Conservation (phyloP, 495 filamentous ascomycete species). For the Lasiosphaeris hirsuta region DNA sequence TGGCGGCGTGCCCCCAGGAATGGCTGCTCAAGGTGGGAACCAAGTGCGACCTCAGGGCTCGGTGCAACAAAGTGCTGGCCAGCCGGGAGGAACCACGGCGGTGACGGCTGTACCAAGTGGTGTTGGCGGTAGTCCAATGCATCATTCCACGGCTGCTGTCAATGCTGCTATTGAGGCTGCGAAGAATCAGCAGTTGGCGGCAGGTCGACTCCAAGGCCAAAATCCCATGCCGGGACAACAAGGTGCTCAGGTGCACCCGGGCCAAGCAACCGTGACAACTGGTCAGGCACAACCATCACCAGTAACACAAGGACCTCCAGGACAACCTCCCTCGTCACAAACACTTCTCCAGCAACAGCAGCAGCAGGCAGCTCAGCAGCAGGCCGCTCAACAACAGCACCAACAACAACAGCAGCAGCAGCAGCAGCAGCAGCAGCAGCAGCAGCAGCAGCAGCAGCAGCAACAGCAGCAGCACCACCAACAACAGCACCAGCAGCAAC, state of each 20-base stretch:
- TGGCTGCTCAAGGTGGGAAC: conserved; percentile 4
- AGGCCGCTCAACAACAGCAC: conserved; percentile 5
- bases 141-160: conserved; percentile 36
- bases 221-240: conserved; percentile 20
- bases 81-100: conserved; percentile 1
- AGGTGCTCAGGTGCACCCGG: conserved; percentile 10
- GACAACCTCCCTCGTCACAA: conserved; percentile 7
- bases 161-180: conserved; percentile 53
- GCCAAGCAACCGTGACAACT: conserved; percentile 24
- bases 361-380: conserved; percentile 6
- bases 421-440: conserved; percentile 28
- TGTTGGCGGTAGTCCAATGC: conserved; percentile 16
- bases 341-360: background rate
- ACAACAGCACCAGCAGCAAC: conserved; percentile 16
- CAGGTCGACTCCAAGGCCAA: conserved; percentile 27
- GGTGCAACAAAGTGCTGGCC: conserved; percentile 5
- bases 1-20: conserved; percentile 8
- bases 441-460: conserved; percentile 25
- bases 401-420: conserved; percentile 16
- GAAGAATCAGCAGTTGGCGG: conserved; percentile 47
- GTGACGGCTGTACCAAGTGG: conserved; percentile 6
- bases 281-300: conserved; percentile 23
- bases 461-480: conserved; percentile 33
- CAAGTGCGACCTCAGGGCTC: conserved; percentile 15
- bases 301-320: conserved; percentile 13